These are phyloP conservation scores for Ustilago curta DNA, from an alignment of 1,284 basidiomycete genomes.

Conservation along the genomic window DNA sequence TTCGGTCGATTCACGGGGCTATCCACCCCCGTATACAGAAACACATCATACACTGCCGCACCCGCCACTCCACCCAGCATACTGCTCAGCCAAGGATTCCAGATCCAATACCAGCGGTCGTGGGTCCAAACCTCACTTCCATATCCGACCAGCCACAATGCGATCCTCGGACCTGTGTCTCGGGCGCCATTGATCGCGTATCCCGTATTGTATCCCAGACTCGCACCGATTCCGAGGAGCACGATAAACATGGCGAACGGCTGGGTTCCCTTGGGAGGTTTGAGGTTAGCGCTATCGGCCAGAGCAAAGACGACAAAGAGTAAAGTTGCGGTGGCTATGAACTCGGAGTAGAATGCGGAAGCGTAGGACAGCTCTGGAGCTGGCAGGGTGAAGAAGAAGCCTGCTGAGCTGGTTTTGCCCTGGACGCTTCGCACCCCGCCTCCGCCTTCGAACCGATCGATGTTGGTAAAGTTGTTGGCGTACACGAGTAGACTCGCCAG, in stretches of 20 bases:
- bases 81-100: conserved; percentile 73
- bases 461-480: conserved; percentile 80
- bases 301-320: conserved; percentile 58
- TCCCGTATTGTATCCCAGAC: conserved; percentile 76
- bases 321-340: conserved; percentile 56
- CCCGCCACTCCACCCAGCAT: conserved; percentile 68
- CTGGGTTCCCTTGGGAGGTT: conserved; percentile 73
- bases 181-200: conserved; percentile 77
- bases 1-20: conserved; percentile 59
- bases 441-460: conserved; percentile 79
- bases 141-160: conserved; percentile 76
- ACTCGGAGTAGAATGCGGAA: conserved; percentile 49
- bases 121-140: conserved; percentile 72
- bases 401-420: conserved; percentile 73
- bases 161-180: conserved; percentile 76
- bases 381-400: conserved; percentile 78
- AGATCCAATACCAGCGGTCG: conserved; percentile 79
- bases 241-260: conserved; percentile 75
- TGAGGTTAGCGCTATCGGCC: conserved; percentile 70
- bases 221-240: conserved; percentile 74
- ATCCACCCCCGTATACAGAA: conserved; percentile 69
- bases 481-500: conserved; percentile 79
- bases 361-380: conserved; percentile 32
- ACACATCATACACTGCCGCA: conserved; percentile 66
- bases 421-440: conserved; percentile 75